Conservation (phyloP, 208 protist genomes). For the Kentomonas sorsogonicus region DNA sequence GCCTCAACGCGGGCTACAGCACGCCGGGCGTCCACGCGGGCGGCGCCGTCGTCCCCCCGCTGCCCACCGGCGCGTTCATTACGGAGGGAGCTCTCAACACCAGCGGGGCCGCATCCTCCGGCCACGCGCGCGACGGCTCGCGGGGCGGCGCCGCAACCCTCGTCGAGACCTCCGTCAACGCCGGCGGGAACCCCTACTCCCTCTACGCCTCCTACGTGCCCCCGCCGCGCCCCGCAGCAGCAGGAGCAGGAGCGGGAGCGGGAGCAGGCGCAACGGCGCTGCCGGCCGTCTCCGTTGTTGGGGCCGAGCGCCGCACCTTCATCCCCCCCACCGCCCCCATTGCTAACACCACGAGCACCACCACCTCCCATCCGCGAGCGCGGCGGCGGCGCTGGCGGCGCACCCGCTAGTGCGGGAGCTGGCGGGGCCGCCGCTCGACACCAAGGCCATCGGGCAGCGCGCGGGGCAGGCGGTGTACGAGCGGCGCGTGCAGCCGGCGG, state of each 20-base stretch:
- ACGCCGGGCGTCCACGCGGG: too few relatives aligned
- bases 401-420: conserved; percentile 1
- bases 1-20: too few relatives aligned
- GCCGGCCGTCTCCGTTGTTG: not conserved
- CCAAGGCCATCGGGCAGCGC: not conserved
- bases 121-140: too few relatives aligned
- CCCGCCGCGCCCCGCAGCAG: not conserved
- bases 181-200: conserved; percentile 6
- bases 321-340: not conserved
- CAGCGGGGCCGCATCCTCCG: too few relatives aligned
- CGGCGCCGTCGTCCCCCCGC: too few relatives aligned
- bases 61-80: too few relatives aligned
- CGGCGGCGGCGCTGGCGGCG: not conserved
- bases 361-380: not conserved
- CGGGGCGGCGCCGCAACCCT: conserved; percentile 8
- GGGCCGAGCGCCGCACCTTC: not conserved
- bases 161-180: not conserved
- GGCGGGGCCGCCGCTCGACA: conserved; percentile 5
- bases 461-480: conserved; percentile 2
- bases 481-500: not conserved
- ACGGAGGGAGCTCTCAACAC: too few relatives aligned
- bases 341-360: not conserved
- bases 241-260: conserved; percentile 4
- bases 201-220: conserved; percentile 2
- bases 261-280: not conserved